Evolutionary conservation across 345 rosid genomes (phyloP), one percentile per base, ranked within the genome.

Genomic region (Triadica sebifera): DNA sequence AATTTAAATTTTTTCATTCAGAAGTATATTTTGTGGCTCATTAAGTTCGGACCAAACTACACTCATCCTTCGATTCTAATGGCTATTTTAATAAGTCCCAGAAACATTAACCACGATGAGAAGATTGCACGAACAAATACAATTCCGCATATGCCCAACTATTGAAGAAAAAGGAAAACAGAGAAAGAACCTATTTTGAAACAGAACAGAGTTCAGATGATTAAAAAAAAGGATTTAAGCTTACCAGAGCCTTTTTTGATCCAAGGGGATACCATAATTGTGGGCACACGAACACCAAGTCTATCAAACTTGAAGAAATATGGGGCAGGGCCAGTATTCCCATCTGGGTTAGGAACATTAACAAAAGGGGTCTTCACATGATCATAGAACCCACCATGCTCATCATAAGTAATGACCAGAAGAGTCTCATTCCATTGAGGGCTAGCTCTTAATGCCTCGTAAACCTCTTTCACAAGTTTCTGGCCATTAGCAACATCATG

Each of bases 341-440:
- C 97, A 86, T 92, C 98, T 0, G 98, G 98, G 67, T 74, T 92
- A 0, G 98, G 98, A 60, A 94, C 85, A 81, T 86, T 83, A 1
- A 81, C 85, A 75, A 55, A 88, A 57, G 97, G 98, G 60, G 98
- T 94, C 60, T 77, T n/a, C 0, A 94, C 97, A 89, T 94, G 98
- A 78, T 94, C 98, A 78, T 73, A 94, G 64, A 92, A 94, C 6
- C 98, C 98, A 67, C 97, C 98, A 76, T 94, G 97, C 73, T 94
- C 97, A 85, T 92, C 98, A 57, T 92, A 94, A 11, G 97, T 94
- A 75, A 94, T 89, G 50, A 94, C 81, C 75, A 94, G 72, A 17
- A 89, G 86, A 39, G 97, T 94, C 84, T 92, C 86, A 73, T 94
- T 92, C 98, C 98, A 92, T 58, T 92, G 98, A 65, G 98, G 97